phyloP scores from a whole-genome alignment of 2,329 filamentous ascomycete species.

The Setomelanomma holmii region DNA sequence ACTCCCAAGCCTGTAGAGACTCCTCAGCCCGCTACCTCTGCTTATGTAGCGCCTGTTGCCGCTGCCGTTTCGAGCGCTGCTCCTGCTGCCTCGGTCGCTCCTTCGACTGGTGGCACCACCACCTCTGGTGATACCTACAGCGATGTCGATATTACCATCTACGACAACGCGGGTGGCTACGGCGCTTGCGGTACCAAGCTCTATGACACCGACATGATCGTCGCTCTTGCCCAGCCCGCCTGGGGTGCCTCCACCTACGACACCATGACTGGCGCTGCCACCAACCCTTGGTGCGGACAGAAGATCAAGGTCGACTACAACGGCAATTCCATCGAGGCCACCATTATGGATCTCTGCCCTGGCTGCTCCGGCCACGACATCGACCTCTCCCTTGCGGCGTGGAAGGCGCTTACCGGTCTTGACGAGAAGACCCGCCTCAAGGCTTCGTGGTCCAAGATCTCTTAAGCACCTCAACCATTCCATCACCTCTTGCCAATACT shows the following conservation, averaged over 20 bases:
- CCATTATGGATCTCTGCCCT: constrained; percentile 45
- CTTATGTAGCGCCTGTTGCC: constrained; percentile 10
- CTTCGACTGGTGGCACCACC: not conserved
- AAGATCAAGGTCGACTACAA: constrained; percentile 40
- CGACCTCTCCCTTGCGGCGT: constrained; percentile 41
- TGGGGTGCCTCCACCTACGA: constrained; percentile 43
- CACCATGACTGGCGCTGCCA: constrained; percentile 36
- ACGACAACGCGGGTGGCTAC: constrained; percentile 35
- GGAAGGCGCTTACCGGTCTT: constrained; percentile 34
- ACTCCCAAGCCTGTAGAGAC: constrained; percentile 10
- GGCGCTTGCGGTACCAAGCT: constrained; percentile 42
- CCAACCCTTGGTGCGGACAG: constrained; percentile 45
- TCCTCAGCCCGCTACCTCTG: constrained; percentile 8
- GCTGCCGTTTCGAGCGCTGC: constrained; percentile 6
- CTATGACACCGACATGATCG: constrained; percentile 29
- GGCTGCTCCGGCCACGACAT: constrained; percentile 40
- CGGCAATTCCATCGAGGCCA: constrained; percentile 35
- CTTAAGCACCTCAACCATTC: constrained; percentile 20
- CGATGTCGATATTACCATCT: constrained; percentile 43
- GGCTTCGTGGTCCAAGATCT: constrained; percentile 33
- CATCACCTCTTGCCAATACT: constrained; percentile 6
- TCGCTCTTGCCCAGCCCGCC: constrained; percentile 36
- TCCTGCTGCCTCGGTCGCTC: constrained; percentile 2
- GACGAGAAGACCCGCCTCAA: constrained; percentile 31
- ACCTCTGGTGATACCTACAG: constrained; percentile 9